phyloP scores from a whole-genome alignment of 2,329 filamentous ascomycete genomes.

The Didymella glomerata region DNA sequence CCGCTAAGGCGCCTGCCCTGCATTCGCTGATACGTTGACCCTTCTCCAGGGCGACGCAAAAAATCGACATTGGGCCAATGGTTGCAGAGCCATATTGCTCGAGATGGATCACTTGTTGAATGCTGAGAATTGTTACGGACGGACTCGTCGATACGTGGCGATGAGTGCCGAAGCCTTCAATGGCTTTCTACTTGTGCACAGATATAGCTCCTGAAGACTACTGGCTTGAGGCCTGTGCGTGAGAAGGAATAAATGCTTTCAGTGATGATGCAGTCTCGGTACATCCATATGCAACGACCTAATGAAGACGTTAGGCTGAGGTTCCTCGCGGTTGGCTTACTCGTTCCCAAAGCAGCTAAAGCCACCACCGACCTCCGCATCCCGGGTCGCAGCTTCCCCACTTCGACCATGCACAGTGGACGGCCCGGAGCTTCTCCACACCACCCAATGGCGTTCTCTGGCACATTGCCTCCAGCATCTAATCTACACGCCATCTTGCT shows the following conservation, averaged over 20 bases:
- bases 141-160: background rate
- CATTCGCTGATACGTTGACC: background rate
- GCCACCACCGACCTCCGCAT: constrained; percentile 28
- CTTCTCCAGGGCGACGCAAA: background rate
- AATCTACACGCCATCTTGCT: constrained; percentile 53
- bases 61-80: background rate
- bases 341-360: constrained; percentile 26
- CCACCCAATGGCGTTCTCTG: constrained; percentile 42
- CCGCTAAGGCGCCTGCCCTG: background rate
- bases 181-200: background rate
- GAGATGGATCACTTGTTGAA: background rate
- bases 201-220: background rate
- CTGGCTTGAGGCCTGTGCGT: no score
- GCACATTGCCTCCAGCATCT: constrained; percentile 39
- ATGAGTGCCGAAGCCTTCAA: background rate
- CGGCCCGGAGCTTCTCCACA: constrained; percentile 11
- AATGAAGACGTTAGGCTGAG: background rate
- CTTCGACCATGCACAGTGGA: constrained; percentile 2
- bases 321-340: background rate
- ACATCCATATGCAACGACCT: background rate
- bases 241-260: background rate
- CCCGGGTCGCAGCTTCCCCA: constrained; percentile 20
- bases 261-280: background rate
- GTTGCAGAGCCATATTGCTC: background rate
- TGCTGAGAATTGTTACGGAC: background rate